Percentiles rank a stretch among this genome's conserved stretches.
Evolutionary conservation across 805 yeast genomes (phyloP).

Genomic region (Candida methanosorbosa): DNA sequence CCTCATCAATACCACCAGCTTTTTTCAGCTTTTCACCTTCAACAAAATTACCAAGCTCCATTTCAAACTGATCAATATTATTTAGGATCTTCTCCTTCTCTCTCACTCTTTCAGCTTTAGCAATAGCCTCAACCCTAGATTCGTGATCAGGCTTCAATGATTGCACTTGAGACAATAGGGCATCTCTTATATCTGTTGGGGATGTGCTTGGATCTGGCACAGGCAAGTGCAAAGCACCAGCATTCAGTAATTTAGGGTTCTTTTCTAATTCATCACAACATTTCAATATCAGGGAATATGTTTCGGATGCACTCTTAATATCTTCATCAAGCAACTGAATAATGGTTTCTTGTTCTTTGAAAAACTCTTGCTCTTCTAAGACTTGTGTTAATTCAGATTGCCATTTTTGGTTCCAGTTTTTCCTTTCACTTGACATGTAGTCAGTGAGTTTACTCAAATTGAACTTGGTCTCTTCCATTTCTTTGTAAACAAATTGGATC

Average conservation of each 20-base stretch:
- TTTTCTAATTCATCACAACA: slow-evolving; percentile 74
- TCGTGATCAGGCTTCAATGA: slow-evolving; percentile 81
- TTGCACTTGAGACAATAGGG: slow-evolving; percentile 70
- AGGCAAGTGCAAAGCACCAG: slow-evolving; percentile 28
- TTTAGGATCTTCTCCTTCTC: slow-evolving; percentile 57
- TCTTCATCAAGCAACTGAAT: slow-evolving; percentile 75
- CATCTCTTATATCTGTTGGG: slow-evolving; percentile 56
- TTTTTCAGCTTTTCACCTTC: slow-evolving; percentile 67
- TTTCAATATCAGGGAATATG: slow-evolving; percentile 71
- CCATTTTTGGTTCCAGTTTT: slow-evolving; percentile 88
- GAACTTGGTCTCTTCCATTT: slow-evolving; percentile 47
- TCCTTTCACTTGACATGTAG: slow-evolving; percentile 62
- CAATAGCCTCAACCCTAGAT: slow-evolving; percentile 78
- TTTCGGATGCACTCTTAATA: slow-evolving; percentile 68
- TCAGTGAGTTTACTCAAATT: slow-evolving; percentile 46
- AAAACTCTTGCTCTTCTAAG: slow-evolving; percentile 89
- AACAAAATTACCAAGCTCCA: slow-evolving; percentile 80
- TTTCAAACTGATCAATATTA: slow-evolving; percentile 60
- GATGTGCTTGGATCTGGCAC: slow-evolving; percentile 50
- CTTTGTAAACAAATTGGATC: slow-evolving; percentile 54
- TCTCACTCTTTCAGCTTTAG: slow-evolving; percentile 75
- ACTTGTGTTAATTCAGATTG: slow-evolving; percentile 83
- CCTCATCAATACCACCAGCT: slow-evolving; percentile 84
- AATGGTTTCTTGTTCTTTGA: slow-evolving; percentile 83
- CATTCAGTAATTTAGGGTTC: slow-evolving; percentile 29